These are phyloP conservation scores for Talaromyces proteolyticus DNA, from an alignment of 495 filamentous ascomycete species.

Conservation along the genomic window DNA sequence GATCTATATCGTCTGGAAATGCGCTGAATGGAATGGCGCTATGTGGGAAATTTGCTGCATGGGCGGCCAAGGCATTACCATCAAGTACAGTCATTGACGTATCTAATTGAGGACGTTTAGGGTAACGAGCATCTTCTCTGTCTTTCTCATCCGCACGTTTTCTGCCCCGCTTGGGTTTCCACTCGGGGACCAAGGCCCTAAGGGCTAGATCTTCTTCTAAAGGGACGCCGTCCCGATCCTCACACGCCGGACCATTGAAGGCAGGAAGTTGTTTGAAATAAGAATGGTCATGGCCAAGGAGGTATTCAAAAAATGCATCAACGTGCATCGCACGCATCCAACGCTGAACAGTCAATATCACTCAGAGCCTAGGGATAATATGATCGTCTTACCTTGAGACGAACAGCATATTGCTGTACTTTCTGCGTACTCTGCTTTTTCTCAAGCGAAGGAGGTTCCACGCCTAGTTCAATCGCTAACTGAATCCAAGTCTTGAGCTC, in stretches of 20 bases:
- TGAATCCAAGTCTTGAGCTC: constrained; percentile 97
- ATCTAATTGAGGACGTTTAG: constrained; percentile 60
- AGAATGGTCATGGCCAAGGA: constrained; percentile 68
- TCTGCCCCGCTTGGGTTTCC: constrained; percentile 82
- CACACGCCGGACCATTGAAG: constrained; percentile 51
- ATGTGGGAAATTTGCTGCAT: constrained; percentile 45
- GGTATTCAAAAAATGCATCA: constrained; percentile 93
- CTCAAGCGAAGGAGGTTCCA: constrained; percentile 76
- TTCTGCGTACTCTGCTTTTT: constrained; percentile 95
- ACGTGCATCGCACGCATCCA: constrained; percentile 99
- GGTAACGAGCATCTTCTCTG: constrained; percentile 44
- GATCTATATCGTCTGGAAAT: constrained; percentile 48
- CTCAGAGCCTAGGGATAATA: constrained; percentile 3
- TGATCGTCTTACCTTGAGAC: constrained; percentile 66
- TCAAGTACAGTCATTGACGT: constrained; percentile 59
- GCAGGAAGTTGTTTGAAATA: constrained; percentile 84
- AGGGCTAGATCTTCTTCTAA: constrained; percentile 91
- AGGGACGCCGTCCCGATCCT: constrained; percentile 77
- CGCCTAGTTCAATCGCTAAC: constrained; percentile 81
- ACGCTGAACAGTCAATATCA: constrained; percentile 45
- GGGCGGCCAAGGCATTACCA: constrained; percentile 41
- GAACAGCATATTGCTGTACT: constrained; percentile 94
- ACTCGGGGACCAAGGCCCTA: constrained; percentile 81
- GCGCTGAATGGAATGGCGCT: constrained; percentile 58
- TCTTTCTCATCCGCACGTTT: constrained; percentile 77